phyloP scores from a whole-genome alignment of 345 rosid species.

The Brassica napus region Da-Ae NC_063444.1:31009001-31009500 shows the following conservation, averaged over 20 bases:
- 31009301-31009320: conserved; percentile 26
- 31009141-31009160: conserved; percentile 55
- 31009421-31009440: conserved; percentile 30
- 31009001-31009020: conserved; percentile 96
- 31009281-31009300: conserved; percentile 29
- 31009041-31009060: conserved; percentile 71
- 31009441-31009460: conserved; percentile 30
- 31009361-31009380: conserved; percentile 41
- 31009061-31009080: conserved; percentile 64
- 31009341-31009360: conserved; percentile 17
- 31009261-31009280: conserved; percentile 43
- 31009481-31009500: conserved; percentile 34
- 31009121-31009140: conserved; percentile 81
- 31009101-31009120: conserved; percentile 62
- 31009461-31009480: conserved; percentile 21
- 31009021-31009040: conserved; percentile 80
- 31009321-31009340: not conserved
- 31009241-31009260: conserved; percentile 23
- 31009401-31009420: conserved; percentile 20
- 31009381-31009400: conserved; percentile 28
- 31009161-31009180: conserved; percentile 49
- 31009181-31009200: conserved; percentile 47
- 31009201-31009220: conserved; percentile 51
- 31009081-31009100: conserved; percentile 49
- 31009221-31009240: conserved; percentile 29